Evolutionary conservation across 352 stramenopile genomes (phyloP).

Genomic region (Phytopythium aichiense): DNA sequence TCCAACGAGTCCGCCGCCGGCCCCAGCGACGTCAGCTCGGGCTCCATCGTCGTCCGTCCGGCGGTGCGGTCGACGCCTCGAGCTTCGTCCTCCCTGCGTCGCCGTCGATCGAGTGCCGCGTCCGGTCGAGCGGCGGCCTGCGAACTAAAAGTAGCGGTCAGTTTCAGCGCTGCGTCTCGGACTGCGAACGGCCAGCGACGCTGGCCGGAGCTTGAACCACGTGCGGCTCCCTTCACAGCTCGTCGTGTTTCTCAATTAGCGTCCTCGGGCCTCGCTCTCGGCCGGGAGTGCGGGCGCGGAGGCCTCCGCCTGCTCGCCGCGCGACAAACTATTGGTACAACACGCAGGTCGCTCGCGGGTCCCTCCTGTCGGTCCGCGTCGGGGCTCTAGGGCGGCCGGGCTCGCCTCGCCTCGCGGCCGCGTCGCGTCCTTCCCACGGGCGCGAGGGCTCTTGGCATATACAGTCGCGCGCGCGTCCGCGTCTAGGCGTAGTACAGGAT

Average conservation of each 20-base stretch:
- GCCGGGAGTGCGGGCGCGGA: background rate
- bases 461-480: background rate
- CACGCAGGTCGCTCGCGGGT: background rate
- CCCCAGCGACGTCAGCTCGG: conserved; percentile 6
- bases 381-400: background rate
- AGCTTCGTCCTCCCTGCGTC: too few relatives aligned
- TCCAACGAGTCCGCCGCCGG: background rate
- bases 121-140: too few relatives aligned
- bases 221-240: background rate
- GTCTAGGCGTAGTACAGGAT: conserved; percentile 33
- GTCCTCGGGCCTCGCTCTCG: background rate
- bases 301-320: background rate
- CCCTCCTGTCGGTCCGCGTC: background rate
- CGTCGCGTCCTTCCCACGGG: conserved; percentile 1
- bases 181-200: too few relatives aligned
- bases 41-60: background rate
- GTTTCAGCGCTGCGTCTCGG: too few relatives aligned
- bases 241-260: conserved; percentile 1
- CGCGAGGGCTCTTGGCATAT: background rate
- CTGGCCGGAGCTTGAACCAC: too few relatives aligned
- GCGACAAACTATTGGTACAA: conserved; percentile 8
- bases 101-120: too few relatives aligned
- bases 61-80: too few relatives aligned
- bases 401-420: background rate
- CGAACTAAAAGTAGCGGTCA: too few relatives aligned